phyloP scores from a whole-genome alignment of 2,329 filamentous ascomycete species.

The Xylariaceae sp. region DNA sequence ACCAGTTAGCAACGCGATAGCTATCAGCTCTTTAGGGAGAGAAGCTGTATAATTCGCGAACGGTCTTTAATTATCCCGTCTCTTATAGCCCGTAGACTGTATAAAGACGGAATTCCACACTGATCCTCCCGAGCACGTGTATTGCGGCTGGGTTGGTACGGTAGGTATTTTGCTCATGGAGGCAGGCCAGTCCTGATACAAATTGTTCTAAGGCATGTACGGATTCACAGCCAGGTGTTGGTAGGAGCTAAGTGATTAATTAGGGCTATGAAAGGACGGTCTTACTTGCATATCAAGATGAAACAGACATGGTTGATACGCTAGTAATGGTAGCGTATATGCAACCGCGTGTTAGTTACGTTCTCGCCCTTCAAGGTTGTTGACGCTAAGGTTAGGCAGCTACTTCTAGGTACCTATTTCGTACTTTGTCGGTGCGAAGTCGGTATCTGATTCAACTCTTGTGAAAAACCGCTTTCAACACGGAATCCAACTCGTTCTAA shows the following conservation, averaged over 20 bases:
- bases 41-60: too few relatives aligned
- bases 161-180: too few relatives aligned
- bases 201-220: background rate
- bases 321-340: background rate
- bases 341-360: background rate
- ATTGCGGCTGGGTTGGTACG: too few relatives aligned
- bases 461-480: too few relatives aligned
- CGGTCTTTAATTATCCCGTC: too few relatives aligned
- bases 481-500: too few relatives aligned
- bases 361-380: background rate
- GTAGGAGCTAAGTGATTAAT: background rate
- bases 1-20: background rate
- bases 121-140: too few relatives aligned
- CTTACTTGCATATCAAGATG: background rate
- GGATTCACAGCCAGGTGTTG: background rate
- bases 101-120: too few relatives aligned
- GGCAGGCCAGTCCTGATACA: background rate
- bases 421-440: background rate
- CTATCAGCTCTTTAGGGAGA: background rate
- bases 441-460: too few relatives aligned
- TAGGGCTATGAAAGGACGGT: background rate
- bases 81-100: too few relatives aligned
- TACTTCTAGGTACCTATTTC: background rate
- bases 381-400: background rate
- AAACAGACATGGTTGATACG: background rate